These are phyloP conservation scores for Acer campestre DNA, from an alignment of 345 rosid genomes.

Conservation along the genomic window DNA sequence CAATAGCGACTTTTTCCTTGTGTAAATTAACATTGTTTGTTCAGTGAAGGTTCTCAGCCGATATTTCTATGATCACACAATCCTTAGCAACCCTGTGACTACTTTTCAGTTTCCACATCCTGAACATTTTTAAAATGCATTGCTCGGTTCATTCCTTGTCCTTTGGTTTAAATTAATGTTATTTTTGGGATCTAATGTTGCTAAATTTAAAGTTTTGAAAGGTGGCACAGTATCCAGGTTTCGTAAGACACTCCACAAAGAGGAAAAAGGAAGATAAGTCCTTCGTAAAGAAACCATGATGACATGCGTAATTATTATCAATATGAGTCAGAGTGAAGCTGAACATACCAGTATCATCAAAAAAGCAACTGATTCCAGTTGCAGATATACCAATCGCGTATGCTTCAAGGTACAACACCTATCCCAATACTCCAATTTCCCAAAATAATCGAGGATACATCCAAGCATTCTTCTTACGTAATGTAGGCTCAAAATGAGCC, in stretches of 20 bases:
- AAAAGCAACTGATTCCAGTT: slow-evolving; percentile 89
- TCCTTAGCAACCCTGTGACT: not conserved
- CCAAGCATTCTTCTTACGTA: slow-evolving; percentile 63
- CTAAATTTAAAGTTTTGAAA: slow-evolving; percentile 1
- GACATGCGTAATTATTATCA: not conserved
- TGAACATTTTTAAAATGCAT: not conserved
- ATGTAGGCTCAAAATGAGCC: slow-evolving; percentile 66
- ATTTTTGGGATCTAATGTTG: not conserved
- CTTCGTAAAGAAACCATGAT: slow-evolving; percentile 13
- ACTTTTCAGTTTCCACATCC: not conserved
- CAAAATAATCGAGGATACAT: slow-evolving; percentile 89
- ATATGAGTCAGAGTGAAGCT: not conserved
- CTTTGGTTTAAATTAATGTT: not conserved
- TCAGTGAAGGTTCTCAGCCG: not conserved
- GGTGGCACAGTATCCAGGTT: not conserved
- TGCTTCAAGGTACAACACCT: slow-evolving; percentile 83
- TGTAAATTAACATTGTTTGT: not conserved
- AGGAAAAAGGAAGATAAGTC: not conserved
- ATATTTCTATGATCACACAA: not conserved
- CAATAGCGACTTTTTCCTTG: not conserved
- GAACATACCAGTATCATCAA: slow-evolving; percentile 77
- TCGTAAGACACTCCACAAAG: not conserved
- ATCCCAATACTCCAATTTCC: slow-evolving; percentile 93
- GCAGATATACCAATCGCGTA: slow-evolving; percentile 91
- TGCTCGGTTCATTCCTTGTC: not conserved